Base-by-base conservation (phyloP, 2,329 filamentous ascomycete genomes). In the Penicillium frequentans region DNA sequence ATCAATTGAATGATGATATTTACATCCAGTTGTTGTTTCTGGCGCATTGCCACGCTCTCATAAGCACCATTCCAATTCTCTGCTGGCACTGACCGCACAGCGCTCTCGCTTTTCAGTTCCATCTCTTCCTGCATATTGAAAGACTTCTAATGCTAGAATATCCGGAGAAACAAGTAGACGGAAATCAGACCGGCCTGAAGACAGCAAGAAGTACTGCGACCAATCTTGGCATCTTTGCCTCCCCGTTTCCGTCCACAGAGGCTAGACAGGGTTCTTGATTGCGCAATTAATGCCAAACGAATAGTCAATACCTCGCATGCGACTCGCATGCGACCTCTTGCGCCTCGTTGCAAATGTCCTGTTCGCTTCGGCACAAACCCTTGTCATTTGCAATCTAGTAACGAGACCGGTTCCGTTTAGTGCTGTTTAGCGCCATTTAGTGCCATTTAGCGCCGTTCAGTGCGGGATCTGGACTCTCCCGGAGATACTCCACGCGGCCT, bases 111-210 rank as follows among this genome's bases (percentile, higher is more conserved):
- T 24, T 58, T 60, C 48, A 60, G 24, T 44, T 60, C 58, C 37
- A 57, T 53, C 16, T 53, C 52, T 43, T 58, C 49, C 19, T 55
- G 48, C 58, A 58, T 60, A 24, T 52, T 55, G 33, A 53, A 49
- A 49, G 1, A 16, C 23, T 2, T 57, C 6, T 5, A 2, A 35
- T 10, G 33, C 13, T 16, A 35, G 33, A n/a, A 16, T 2, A 35
- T 1, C n/a, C 35, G n/a, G n/a, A 19, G 35, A 39, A 39, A 39
- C 8, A 39, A 39, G 9, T 39, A 14, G 35, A 19, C 35, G 1
- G n/a, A 21, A 10, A 39, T 10, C 2, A 39, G 16, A 10, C n/a
- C 35, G n/a, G 1, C 8, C 35, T 39, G 16, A 39, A 21, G 35
- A 39, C 8, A 9, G 35, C 35, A 39, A 39, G 35, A 39, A 39